A percentile compares a stretch with the other conserved stretches of the same genome.
These are phyloP conservation scores for Saxophila tyrrhenica DNA, from an alignment of 495 filamentous ascomycete genomes.

Conservation along the genomic window DNA sequence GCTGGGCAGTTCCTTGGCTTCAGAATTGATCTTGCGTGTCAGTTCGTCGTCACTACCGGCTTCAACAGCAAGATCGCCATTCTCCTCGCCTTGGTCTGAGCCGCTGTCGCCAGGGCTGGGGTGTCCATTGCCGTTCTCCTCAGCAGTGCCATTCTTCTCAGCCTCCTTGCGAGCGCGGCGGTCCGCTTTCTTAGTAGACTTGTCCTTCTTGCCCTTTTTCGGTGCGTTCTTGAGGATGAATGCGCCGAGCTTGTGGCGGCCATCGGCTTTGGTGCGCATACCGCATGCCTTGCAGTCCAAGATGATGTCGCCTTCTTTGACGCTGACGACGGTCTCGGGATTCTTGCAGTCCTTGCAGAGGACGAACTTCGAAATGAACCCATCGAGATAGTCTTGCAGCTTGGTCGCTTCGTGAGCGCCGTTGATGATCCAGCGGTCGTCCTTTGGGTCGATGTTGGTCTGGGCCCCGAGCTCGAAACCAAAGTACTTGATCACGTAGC, in stretches of 20 bases:
- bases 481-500: constrained; percentile 99
- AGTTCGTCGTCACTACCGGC: constrained; percentile 87
- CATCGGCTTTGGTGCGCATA: constrained; percentile 78
- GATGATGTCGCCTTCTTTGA: constrained; percentile 81
- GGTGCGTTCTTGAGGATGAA: constrained; percentile 95
- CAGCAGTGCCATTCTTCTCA: constrained; percentile 52
- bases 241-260: constrained; percentile 87
- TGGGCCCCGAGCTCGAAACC: constrained; percentile 97
- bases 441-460: constrained; percentile 90
- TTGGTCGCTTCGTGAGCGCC: constrained; percentile 91
- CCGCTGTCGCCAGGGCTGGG: constrained; percentile 59
- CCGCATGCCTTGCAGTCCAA: constrained; percentile 99
- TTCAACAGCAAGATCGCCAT: constrained; percentile 57
- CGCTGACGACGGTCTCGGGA: constrained; percentile 87
- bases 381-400: constrained; percentile 95
- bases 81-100: constrained; percentile 62
- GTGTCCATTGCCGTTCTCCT: constrained; percentile 41
- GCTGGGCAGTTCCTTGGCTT: constrained; percentile 69
- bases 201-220: constrained; percentile 94
- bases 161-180: constrained; percentile 56
- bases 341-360: constrained; percentile 99
- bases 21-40: constrained; percentile 76
- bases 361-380: constrained; percentile 95
- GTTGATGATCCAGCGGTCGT: constrained; percentile 99
- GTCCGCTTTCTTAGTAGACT: constrained; percentile 71